phyloP scores from a whole-genome alignment of 345 rosid species.

The Arabidopsis thaliana region DNA sequence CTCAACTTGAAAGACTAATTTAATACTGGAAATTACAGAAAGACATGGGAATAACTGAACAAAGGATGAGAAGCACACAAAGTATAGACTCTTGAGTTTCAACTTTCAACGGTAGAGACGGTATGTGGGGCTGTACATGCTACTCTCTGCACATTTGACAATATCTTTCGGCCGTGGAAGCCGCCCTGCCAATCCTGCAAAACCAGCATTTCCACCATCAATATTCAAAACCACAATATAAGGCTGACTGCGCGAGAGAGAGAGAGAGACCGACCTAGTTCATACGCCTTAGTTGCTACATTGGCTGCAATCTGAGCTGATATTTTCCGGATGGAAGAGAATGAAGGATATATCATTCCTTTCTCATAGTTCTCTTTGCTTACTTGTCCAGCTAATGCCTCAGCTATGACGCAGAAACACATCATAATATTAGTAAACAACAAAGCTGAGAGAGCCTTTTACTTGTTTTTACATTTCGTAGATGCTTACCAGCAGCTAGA shows the following conservation, averaged over 20 bases:
- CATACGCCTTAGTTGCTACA: conserved; percentile 94
- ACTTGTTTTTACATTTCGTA: background rate
- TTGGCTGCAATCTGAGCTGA: conserved; percentile 93
- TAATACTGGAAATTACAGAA: background rate
- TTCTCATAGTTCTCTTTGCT: conserved; percentile 64
- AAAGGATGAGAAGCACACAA: conserved; percentile 9
- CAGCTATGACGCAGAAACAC: conserved; percentile 56
- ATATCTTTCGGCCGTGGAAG: conserved; percentile 83
- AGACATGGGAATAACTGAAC: conserved; percentile 6
- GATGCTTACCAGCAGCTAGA: conserved; percentile 77
- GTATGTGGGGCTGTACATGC: conserved; percentile 91
- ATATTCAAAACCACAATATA: background rate
- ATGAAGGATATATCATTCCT: conserved; percentile 90
- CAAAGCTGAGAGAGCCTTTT: background rate
- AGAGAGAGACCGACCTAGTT: conserved; percentile 63
- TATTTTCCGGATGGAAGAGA: conserved; percentile 77
- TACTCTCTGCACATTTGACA: conserved; percentile 78
- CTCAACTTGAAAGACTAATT: no score
- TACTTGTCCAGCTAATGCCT: conserved; percentile 87
- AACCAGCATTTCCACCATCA: background rate
- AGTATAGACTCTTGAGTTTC: background rate
- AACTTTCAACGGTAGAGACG: conserved; percentile 60
- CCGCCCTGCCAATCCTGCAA: conserved; percentile 80
- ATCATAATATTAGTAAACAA: background rate
- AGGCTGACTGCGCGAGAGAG: background rate